These are phyloP conservation scores for Pneumocystis oryctolagi DNA, from an alignment of 1,139 yeast species.

Conservation along the genomic window DNA sequence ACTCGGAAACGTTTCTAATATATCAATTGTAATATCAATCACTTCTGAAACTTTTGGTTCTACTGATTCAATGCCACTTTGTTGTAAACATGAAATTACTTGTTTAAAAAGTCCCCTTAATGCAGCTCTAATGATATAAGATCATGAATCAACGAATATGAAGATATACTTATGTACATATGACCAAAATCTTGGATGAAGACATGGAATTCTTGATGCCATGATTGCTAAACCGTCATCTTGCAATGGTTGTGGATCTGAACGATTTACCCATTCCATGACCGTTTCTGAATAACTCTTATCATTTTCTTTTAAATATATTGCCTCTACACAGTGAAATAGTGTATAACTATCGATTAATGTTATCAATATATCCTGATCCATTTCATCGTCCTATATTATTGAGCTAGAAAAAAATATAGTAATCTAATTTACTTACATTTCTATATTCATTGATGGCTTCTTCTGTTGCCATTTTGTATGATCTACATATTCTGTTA, in stretches of 20 bases:
- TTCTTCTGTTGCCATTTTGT: not conserved
- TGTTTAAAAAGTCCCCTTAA: conserved; percentile 1
- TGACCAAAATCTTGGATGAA: conserved; percentile 1
- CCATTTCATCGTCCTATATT: not conserved
- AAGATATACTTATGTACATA: not conserved
- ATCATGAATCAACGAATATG: not conserved
- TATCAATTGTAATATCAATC: not conserved
- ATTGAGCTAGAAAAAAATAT: not conserved
- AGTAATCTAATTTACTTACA: not conserved
- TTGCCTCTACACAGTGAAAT: not conserved
- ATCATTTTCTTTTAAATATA: not conserved
- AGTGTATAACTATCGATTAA: not conserved
- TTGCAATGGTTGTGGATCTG: conserved; percentile 1
- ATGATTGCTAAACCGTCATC: not conserved
- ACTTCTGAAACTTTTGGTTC: not conserved
- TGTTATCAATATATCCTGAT: conserved; percentile 2
- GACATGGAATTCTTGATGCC: conserved; percentile 1
- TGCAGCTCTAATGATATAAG: not conserved
- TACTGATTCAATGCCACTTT: not conserved
- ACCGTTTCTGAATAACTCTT: not conserved
- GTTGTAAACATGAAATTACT: not conserved
- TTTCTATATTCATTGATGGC: not conserved
- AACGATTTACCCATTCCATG: not conserved
- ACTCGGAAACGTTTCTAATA: conserved; percentile 1
- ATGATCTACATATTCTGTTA: not conserved